Percentiles rank a stretch among this genome's conserved stretches.
phyloP scores from a whole-genome alignment of 805 yeast genomes.

The Candida nanaspora region DNA sequence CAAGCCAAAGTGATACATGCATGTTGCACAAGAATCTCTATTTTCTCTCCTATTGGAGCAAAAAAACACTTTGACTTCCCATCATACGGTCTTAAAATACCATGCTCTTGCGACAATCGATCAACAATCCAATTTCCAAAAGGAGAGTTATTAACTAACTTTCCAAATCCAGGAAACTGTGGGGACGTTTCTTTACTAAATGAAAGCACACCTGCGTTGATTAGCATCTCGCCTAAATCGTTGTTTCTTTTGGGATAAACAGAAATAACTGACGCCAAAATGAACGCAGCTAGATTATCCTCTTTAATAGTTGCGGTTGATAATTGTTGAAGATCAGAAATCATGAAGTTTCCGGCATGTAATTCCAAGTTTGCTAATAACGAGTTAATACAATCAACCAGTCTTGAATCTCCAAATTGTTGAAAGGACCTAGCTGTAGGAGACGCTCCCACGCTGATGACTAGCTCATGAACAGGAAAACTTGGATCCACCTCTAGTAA shows the following conservation, averaged over 20 bases:
- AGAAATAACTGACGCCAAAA: conserved; percentile 54
- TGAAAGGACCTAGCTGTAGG: conserved; percentile 61
- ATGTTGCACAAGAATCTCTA: conserved; percentile 61
- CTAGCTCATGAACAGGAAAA: conserved; percentile 27
- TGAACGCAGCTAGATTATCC: conserved; percentile 41
- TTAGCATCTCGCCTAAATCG: conserved; percentile 51
- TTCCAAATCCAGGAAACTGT: conserved; percentile 49
- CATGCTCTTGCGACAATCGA: conserved; percentile 74
- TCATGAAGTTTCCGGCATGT: conserved; percentile 77
- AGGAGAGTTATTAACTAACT: conserved; percentile 25
- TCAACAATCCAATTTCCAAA: conserved; percentile 58
- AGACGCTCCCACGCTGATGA: conserved; percentile 75
- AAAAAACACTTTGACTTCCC: conserved; percentile 21
- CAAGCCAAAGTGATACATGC: conserved; percentile 64
- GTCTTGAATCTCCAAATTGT: conserved; percentile 7
- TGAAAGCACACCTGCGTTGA: conserved; percentile 70
- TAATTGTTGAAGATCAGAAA: conserved; percentile 72
- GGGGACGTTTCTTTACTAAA: conserved; percentile 60
- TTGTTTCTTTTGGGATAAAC: conserved; percentile 46
- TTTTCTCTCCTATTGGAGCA: conserved; percentile 47
- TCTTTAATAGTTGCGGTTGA: conserved; percentile 52
- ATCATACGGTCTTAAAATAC: conserved; percentile 49
- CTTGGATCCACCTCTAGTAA: conserved; percentile 29
- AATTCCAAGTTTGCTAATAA: conserved; percentile 46
- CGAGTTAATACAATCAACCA: conserved; percentile 9